These are phyloP conservation scores for Zostera marina DNA, from an alignment of 116 monocot species.

Conservation along the genomic window DNA sequence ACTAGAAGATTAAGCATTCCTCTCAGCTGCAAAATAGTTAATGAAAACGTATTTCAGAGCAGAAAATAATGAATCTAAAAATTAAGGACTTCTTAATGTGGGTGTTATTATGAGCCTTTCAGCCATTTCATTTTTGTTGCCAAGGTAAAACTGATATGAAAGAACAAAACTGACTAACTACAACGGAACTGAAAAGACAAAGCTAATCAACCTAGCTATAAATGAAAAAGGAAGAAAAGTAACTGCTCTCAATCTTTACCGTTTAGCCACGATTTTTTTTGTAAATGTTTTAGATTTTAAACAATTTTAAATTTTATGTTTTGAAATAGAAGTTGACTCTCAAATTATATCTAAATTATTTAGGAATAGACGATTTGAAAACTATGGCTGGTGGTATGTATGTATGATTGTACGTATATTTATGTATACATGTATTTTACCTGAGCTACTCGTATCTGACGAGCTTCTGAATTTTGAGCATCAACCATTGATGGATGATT, in stretches of 20 bases:
- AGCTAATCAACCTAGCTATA: too few species aligned
- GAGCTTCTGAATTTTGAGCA: constrained; percentile 78
- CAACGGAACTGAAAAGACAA: too few species aligned
- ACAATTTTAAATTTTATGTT: too few species aligned
- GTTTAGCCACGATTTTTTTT: not conserved
- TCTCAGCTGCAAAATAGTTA: constrained; percentile 43
- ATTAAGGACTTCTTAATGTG: too few species aligned
- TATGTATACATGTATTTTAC: constrained; percentile 23
- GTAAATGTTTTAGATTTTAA: not conserved
- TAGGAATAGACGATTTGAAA: too few species aligned
- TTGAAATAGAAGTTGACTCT: too few species aligned
- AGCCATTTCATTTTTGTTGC: too few species aligned
- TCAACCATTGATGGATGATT: constrained; percentile 65
- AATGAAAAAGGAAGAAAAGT: not conserved
- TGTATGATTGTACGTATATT: not conserved
- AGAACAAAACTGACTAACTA: too few species aligned
- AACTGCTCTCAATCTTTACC: not conserved
- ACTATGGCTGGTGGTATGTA: not conserved
- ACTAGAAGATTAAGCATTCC: constrained; percentile 87
- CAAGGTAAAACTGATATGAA: too few species aligned
- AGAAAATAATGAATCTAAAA: too few species aligned
- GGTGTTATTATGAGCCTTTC: too few species aligned
- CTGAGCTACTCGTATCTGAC: constrained; percentile 69
- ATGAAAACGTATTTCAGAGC: not conserved
- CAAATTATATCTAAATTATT: too few species aligned